Conservation (phyloP, 2,329 filamentous ascomycete species). For the Ceratocystis eucalypticola region DNA sequence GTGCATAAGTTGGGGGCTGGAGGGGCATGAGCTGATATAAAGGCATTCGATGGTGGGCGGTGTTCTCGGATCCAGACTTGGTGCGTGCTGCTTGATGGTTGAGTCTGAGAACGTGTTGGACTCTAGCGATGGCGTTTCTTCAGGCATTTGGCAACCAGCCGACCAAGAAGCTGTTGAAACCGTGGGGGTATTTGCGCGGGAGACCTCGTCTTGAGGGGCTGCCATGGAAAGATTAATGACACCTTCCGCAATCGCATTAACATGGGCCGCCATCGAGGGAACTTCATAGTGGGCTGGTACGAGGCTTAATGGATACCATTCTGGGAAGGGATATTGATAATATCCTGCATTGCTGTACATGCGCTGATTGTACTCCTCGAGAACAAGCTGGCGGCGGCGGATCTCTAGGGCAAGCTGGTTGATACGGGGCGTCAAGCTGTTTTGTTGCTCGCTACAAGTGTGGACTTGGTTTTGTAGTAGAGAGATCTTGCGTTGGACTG, state of each 20-base stretch:
- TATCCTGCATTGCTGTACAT: conserved; percentile 3
- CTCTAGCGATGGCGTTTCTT: conserved; percentile 14
- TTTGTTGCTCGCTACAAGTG: conserved; percentile 13
- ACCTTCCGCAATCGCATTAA: background rate
- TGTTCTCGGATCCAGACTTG: background rate
- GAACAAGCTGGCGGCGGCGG: conserved; percentile 16
- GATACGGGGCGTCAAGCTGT: conserved; percentile 14
- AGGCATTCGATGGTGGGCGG: background rate
- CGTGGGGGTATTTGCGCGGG: background rate
- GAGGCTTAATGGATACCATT: background rate
- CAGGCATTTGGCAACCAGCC: background rate
- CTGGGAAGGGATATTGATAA: conserved; percentile 1
- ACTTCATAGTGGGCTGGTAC: background rate
- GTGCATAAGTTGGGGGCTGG: conserved; percentile 11
- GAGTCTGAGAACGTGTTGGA: conserved; percentile 14
- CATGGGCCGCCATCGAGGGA: background rate
- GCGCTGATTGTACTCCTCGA: conserved; percentile 16
- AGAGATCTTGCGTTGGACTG: conserved; percentile 15
- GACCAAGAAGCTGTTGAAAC: background rate
- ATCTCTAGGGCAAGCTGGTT: conserved; percentile 18
- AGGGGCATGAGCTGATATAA: conserved; percentile 14
- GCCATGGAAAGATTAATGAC: background rate
- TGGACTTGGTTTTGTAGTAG: conserved; percentile 13
- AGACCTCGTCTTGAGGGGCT: background rate
- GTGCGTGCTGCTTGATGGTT: conserved; percentile 3